These are phyloP conservation scores for Ceratocystis eucalypticola DNA, from an alignment of 2,329 filamentous ascomycete genomes.

Conservation along the genomic window DNA sequence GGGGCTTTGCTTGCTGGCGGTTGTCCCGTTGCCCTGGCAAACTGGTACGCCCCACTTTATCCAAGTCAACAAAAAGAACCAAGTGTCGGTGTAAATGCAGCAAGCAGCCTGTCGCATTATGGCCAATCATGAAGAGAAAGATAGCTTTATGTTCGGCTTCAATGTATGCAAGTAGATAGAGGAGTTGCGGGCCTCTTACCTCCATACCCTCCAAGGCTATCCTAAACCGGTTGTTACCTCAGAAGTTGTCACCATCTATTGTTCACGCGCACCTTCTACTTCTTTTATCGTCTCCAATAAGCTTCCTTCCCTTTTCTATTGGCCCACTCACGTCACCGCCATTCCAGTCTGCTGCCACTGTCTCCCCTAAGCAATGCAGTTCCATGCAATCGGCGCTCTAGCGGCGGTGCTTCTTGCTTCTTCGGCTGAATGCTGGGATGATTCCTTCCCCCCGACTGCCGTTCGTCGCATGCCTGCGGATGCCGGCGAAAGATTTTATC, in stretches of 20 bases:
- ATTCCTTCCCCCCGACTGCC: constrained; percentile 38
- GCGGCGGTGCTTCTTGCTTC: not conserved
- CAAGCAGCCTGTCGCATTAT: not conserved
- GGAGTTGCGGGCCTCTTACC: too few species aligned
- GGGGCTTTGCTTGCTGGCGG: not conserved
- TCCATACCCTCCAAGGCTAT: too few species aligned
- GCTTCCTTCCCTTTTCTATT: not conserved
- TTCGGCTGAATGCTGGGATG: constrained; percentile 25
- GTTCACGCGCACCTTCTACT: not conserved
- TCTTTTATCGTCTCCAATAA: not conserved
- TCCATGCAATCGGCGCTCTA: constrained; percentile 19
- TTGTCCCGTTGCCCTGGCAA: constrained; percentile 7
- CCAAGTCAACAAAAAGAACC: constrained; percentile 7
- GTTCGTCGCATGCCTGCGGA: constrained; percentile 61
- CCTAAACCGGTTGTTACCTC: too few species aligned
- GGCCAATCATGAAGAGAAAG: not conserved
- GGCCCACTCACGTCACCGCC: not conserved
- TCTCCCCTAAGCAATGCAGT: constrained; percentile 27
- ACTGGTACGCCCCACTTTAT: not conserved
- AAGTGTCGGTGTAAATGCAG: constrained; percentile 3
- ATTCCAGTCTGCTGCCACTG: constrained; percentile 6
- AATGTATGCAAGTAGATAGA: too few species aligned
- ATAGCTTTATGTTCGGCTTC: not conserved
- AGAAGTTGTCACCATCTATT: not conserved
- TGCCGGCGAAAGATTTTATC: constrained; percentile 58